These are phyloP conservation scores for Fusarium torreyae DNA, from an alignment of 2,329 filamentous ascomycete species.

Conservation along the genomic window DNA sequence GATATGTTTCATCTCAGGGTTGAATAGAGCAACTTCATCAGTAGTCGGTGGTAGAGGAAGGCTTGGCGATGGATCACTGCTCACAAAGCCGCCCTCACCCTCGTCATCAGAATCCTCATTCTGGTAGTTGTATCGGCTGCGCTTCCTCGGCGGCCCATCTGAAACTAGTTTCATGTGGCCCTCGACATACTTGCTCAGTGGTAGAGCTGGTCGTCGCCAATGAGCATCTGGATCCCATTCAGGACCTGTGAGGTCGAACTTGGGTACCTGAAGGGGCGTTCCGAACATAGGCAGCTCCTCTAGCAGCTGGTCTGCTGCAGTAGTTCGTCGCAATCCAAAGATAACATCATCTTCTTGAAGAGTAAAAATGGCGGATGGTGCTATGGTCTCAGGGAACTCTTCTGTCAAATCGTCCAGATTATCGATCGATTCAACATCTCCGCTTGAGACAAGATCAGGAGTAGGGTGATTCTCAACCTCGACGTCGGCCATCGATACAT, in stretches of 20 bases:
- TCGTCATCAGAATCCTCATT: slow-evolving; percentile 79
- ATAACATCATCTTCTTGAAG: slow-evolving; percentile 86
- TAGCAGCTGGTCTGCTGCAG: slow-evolving; percentile 82
- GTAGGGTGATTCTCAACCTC: slow-evolving; percentile 67
- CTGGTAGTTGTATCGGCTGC: slow-evolving; percentile 85
- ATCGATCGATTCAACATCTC: slow-evolving; percentile 71
- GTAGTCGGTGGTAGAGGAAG: slow-evolving; percentile 76
- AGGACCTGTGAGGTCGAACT: slow-evolving; percentile 69
- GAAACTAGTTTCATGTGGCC: slow-evolving; percentile 81
- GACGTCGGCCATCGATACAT: slow-evolving; percentile 56
- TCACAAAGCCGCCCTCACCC: slow-evolving; percentile 68
- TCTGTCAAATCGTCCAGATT: slow-evolving; percentile 58
- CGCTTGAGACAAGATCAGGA: slow-evolving; percentile 77
- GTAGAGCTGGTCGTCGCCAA: slow-evolving; percentile 84
- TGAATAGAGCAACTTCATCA: slow-evolving; percentile 87
- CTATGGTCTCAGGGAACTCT: slow-evolving; percentile 64
- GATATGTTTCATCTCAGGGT: slow-evolving; percentile 89
- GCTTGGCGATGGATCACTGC: slow-evolving; percentile 63
- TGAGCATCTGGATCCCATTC: slow-evolving; percentile 77
- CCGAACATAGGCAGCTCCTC: slow-evolving; percentile 87
- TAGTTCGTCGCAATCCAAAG: slow-evolving; percentile 81
- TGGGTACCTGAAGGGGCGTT: slow-evolving; percentile 71
- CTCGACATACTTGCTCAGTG: slow-evolving; percentile 88
- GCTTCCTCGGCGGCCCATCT: slow-evolving; percentile 78
- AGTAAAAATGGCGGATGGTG: slow-evolving; percentile 86